Conservation (phyloP, 2,329 filamentous ascomycete genomes). For the Neonectria magnoliae region DNA sequence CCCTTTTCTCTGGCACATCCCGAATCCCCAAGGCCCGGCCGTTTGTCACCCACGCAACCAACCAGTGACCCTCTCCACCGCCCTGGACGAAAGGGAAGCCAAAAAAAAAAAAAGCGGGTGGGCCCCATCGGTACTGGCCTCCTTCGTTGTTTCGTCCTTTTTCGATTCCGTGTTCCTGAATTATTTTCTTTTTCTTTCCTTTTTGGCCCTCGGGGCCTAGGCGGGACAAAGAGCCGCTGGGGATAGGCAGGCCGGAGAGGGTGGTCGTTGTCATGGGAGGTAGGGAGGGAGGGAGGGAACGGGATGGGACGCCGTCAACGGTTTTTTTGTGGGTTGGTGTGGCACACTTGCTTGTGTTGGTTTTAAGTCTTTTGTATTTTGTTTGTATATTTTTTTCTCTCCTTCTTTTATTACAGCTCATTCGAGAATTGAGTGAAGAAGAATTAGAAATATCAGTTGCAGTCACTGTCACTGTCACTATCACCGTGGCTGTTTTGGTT, state of each 20-base stretch:
- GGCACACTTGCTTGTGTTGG: conserved; percentile 23
- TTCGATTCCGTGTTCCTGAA: not conserved
- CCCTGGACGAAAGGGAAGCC: not conserved
- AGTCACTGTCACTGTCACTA: not conserved
- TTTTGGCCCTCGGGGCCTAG: not conserved
- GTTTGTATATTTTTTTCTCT: not conserved
- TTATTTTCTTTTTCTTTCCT: not conserved
- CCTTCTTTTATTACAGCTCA: not conserved
- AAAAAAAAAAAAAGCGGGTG: not conserved
- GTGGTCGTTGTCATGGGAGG: not conserved
- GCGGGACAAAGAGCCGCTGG: not conserved
- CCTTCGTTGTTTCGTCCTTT: not conserved
- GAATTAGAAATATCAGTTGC: too few relatives aligned
- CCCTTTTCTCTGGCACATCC: not conserved
- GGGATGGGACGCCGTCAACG: conserved; percentile 34
- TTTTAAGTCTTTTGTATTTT: not conserved
- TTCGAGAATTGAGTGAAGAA: too few relatives aligned
- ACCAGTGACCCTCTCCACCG: not conserved
- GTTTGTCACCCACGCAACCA: not conserved
- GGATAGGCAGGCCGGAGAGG: not conserved
- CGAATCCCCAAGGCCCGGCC: not conserved
- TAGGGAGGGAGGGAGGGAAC: conserved; percentile 23
- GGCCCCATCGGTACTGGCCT: not conserved
- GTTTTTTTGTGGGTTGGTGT: conserved; percentile 39
- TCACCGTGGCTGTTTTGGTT: not conserved